Evolutionary conservation across 164 flowering plant species (phyloP).

Genomic region (Annona cherimola): DNA sequence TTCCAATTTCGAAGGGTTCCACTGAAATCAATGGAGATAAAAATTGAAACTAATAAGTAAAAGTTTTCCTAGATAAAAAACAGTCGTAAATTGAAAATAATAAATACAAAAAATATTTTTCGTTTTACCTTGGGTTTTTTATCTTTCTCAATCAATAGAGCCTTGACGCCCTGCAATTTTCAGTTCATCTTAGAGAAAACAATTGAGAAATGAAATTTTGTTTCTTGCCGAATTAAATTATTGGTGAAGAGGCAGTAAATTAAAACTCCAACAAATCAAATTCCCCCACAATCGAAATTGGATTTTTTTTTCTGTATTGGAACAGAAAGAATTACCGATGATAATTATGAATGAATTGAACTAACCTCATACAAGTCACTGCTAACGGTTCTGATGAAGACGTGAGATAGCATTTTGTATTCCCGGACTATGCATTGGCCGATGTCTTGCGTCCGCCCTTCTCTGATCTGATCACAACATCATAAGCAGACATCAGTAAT

Average conservation of each 20-base stretch:
- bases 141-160: constrained; percentile 59
- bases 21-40: constrained; percentile 31
- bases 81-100: too few species aligned
- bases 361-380: constrained; percentile 30
- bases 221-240: too few species aligned
- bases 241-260: too few species aligned
- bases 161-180: constrained; percentile 47
- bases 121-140: constrained; percentile 23
- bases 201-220: background rate
- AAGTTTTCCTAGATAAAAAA: too few species aligned
- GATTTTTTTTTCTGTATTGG: too few species aligned
- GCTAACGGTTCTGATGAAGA: constrained; percentile 61
- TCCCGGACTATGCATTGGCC: constrained; percentile 79
- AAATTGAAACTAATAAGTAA: too few species aligned
- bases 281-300: too few species aligned
- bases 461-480: constrained; percentile 53
- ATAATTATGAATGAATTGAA: background rate
- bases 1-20: constrained; percentile 77
- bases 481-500: too few species aligned
- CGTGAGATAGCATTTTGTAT: constrained; percentile 69
- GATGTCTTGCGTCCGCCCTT: constrained; percentile 75
- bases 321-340: background rate
- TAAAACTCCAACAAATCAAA: too few species aligned
- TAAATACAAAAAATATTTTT: background rate
- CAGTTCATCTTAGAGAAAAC: too few species aligned